These are phyloP conservation scores for Stephanodiscus triporus DNA, from an alignment of 108 stramenopile species.

Conservation along the genomic window DNA sequence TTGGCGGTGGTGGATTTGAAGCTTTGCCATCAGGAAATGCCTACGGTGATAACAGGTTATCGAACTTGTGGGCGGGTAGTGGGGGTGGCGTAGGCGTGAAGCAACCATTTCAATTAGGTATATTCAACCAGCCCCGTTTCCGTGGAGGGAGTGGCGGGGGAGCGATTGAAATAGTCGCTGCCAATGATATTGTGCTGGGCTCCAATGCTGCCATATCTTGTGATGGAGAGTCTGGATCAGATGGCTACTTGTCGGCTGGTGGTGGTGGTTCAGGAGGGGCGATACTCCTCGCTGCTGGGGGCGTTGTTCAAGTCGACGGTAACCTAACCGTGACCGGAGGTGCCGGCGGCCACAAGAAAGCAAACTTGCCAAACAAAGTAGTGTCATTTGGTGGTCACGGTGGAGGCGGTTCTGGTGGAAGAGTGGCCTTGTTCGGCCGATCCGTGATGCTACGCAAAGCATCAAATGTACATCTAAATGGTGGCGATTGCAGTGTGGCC, in stretches of 20 bases:
- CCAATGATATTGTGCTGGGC: conserved; percentile 75
- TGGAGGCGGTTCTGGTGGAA: conserved; percentile 80
- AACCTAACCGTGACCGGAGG: conserved; percentile 66
- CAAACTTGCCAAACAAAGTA: conserved; percentile 4
- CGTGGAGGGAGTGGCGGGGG: conserved; percentile 83
- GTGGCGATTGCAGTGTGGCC: conserved; percentile 31
- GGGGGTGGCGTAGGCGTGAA: conserved; percentile 60
- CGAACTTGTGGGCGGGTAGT: conserved; percentile 52
- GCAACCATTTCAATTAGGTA: conserved; percentile 52
- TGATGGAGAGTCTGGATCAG: conserved; percentile 65
- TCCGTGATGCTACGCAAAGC: conserved; percentile 40
- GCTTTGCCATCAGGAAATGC: conserved; percentile 24
- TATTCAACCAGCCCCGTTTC: conserved; percentile 44
- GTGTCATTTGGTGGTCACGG: conserved; percentile 46
- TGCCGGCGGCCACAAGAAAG: conserved; percentile 57
- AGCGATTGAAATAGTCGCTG: conserved; percentile 77
- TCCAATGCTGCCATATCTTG: conserved; percentile 53
- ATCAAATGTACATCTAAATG: conserved; percentile 19
- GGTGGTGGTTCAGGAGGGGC: conserved; percentile 82
- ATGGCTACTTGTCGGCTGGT: conserved; percentile 56
- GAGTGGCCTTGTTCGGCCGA: conserved; percentile 72
- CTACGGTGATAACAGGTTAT: conserved; percentile 44
- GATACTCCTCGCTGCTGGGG: conserved; percentile 73
- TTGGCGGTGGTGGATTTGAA: conserved; percentile 59
- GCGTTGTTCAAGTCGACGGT: conserved; percentile 53